A percentile compares a stretch with the other conserved stretches of the same genome.
These are phyloP conservation scores for Trichosporon inkin DNA, from an alignment of 1,284 basidiomycete genomes.

Conservation along the genomic window DNA sequence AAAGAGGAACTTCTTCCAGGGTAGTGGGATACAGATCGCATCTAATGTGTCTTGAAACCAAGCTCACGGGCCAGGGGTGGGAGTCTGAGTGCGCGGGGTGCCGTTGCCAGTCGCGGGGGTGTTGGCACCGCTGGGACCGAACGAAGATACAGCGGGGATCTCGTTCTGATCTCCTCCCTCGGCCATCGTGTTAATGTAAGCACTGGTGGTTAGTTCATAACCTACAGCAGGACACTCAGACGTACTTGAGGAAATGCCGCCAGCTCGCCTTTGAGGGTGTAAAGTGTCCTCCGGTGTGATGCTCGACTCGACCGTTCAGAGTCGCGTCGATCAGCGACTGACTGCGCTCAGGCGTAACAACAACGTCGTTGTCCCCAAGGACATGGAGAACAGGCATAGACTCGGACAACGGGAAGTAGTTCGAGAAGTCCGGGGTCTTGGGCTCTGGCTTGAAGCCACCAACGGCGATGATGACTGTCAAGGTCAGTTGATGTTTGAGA, in stretches of 20 bases:
- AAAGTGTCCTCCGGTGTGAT: constrained; percentile 51
- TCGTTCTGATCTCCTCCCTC: constrained; percentile 44
- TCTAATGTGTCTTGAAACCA: constrained; percentile 1
- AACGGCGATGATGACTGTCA: constrained; percentile 57
- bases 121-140: constrained; percentile 34
- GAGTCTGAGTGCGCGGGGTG: constrained; percentile 17
- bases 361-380: constrained; percentile 71
- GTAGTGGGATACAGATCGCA: background rate
- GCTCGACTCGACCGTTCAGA: constrained; percentile 44
- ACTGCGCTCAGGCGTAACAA: constrained; percentile 70
- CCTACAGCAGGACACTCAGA: background rate
- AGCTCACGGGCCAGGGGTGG: constrained; percentile 4
- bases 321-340: constrained; percentile 61
- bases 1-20: too few species aligned
- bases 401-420: constrained; percentile 47
- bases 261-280: constrained; percentile 48
- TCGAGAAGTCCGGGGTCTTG: constrained; percentile 53
- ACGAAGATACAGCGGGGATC: constrained; percentile 34
- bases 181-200: constrained; percentile 47
- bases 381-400: constrained; percentile 73
- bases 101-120: constrained; percentile 22
- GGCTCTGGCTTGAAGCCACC: constrained; percentile 47
- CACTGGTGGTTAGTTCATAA: constrained; percentile 25
- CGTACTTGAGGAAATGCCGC: constrained; percentile 50
- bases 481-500: constrained; percentile 28